Conservation (phyloP, 257 asterid species). For the Nicotiana tabacum region DNA sequence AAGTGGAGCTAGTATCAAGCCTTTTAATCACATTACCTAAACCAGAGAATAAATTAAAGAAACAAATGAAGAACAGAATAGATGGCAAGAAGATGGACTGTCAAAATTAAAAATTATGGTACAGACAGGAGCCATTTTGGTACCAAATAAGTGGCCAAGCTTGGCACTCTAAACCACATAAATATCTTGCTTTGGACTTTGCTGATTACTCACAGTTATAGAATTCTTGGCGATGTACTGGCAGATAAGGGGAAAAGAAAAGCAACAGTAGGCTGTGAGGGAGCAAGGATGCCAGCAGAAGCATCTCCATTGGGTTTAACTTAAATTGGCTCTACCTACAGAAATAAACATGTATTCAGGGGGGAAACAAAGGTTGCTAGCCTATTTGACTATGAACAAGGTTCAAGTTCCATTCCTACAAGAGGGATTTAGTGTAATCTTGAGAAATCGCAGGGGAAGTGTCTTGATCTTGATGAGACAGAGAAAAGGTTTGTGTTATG, state of each 20-base stretch:
- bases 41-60: not conserved
- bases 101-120: not conserved
- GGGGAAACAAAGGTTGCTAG: not conserved
- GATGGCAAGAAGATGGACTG: not conserved
- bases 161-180: not conserved
- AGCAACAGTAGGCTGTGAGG: not conserved
- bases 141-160: not conserved
- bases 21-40: not conserved
- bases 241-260: not conserved
- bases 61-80: not conserved
- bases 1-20: not conserved
- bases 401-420: not conserved
- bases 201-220: not conserved
- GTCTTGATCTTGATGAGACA: not conserved
- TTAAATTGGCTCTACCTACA: not conserved
- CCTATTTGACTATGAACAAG: not conserved
- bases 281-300: not conserved
- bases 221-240: not conserved
- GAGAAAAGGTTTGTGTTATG: not conserved
- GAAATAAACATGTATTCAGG: not conserved
- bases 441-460: not conserved
- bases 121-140: not conserved
- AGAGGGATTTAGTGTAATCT: not conserved
- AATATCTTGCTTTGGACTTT: not conserved
- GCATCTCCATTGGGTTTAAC: not conserved